Evolutionary conservation across 352 stramenopile species (phyloP), one percentile per base, ranked within the genome.

Genomic region (Thalassiosira allenii): DNA sequence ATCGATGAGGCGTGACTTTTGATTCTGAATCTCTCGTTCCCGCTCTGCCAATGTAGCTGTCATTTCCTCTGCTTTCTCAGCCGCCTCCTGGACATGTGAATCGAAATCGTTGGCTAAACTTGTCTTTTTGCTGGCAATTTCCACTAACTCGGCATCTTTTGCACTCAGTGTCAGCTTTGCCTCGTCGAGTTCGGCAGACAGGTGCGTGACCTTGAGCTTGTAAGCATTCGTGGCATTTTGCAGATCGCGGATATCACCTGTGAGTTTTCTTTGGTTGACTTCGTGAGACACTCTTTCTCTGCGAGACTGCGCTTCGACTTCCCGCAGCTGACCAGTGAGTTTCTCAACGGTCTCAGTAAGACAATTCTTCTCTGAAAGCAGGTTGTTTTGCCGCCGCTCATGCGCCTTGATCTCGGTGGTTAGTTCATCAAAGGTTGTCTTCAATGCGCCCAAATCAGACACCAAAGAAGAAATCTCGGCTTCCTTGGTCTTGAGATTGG

Each of bases 141-240:
- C 30, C 12, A 62, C 11, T 4, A 69, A 29, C 20, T 81, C 62
- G 2, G 63, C 73, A 25, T 76, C 66, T 40, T 65, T 72, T 11
- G 63, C 43, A 14, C 25, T 70, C 32, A 71, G 43, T 27, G 33
- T 20, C 9, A 32, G 20, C 47, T 49, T 63, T 29, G 61, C 20
- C 30, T 27, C 49, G 9, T 76, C 29, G 5, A 76, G 43, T 56
- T 76, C 57, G 23, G 61, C 57, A 3, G 20, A 25, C n/a, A 82
- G 34, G 30, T 82, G 73, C 12, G 11, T 47, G 3, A 33, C 52
- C 43, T 83, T 83, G 5, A 83, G 67, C n/a, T 70, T 74, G 22
- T 27, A 63, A 32, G 33, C 75, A 33, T 64, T 53, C n/a, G 74
- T 52, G 23, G 43, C 23, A 56, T 83, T 83, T 63, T 68, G 58